Evolutionary conservation across 148 eudicot genomes (phyloP).

Genomic region (Fagopyrum esculentum): DNA sequence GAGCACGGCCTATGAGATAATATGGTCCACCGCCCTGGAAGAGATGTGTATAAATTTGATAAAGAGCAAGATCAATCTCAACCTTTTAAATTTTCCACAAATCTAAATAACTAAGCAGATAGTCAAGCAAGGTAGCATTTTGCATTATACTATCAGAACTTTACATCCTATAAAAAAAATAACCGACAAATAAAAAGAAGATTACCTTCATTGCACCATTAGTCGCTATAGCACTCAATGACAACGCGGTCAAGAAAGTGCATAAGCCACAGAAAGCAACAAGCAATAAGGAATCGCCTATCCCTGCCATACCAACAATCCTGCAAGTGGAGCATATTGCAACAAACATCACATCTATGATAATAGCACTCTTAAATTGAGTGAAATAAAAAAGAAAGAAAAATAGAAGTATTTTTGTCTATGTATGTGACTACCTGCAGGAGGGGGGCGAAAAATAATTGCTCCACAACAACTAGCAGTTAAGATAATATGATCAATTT

Average conservation of each 20-base stretch:
- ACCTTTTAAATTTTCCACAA: background rate
- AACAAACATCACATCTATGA: slow-evolving; percentile 10
- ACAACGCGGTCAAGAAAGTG: slow-evolving; percentile 88
- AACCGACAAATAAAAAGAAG: background rate
- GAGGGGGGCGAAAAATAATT: background rate
- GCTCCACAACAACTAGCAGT: background rate
- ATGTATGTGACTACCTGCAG: background rate
- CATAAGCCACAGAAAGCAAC: slow-evolving; percentile 88
- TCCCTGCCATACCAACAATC: slow-evolving; percentile 99
- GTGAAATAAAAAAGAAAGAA: background rate
- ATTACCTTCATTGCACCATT: slow-evolving; percentile 99
- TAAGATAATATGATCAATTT: background rate
- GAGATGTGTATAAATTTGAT: background rate
- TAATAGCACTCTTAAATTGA: background rate
- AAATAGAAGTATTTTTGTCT: background rate
- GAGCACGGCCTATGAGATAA: slow-evolving; percentile 99
- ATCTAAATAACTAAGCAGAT: background rate
- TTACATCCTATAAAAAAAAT: background rate
- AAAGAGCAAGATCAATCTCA: background rate
- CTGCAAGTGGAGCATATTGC: slow-evolving; percentile 37
- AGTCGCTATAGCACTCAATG: slow-evolving; percentile 97
- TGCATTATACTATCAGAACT: background rate
- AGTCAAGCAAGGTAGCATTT: background rate
- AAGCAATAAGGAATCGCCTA: slow-evolving; percentile 71
- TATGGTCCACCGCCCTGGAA: slow-evolving; percentile 97